These are phyloP conservation scores for Chloris gayana DNA, from an alignment of 176 grass and related monocot genomes.

Conservation along the genomic window DNA sequence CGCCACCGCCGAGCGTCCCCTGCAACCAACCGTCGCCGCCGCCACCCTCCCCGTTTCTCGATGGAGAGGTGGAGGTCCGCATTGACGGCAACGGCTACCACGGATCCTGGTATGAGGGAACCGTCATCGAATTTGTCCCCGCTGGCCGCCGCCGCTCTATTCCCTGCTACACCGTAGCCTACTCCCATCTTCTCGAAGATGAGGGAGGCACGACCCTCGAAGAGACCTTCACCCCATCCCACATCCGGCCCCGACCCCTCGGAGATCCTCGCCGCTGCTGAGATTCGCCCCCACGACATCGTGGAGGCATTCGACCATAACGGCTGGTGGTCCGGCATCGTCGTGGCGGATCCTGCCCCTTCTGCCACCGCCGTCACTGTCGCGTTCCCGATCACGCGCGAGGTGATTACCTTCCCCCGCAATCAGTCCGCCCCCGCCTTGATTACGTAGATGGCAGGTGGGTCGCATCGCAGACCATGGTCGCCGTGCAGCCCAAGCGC, in stretches of 20 bases:
- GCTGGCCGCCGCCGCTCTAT: too few species aligned
- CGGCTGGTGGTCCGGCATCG: slow-evolving; percentile 59
- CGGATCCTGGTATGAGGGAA: too few species aligned
- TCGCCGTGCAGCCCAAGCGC: slow-evolving; percentile 14
- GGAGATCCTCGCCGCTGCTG: background rate
- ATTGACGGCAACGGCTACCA: too few species aligned
- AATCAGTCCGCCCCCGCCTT: slow-evolving; percentile 46
- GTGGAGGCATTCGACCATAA: slow-evolving; percentile 60
- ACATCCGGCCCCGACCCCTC: slow-evolving; percentile 28
- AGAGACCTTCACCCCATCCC: slow-evolving; percentile 33
- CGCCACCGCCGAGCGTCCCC: too few species aligned
- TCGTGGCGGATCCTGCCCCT: slow-evolving; percentile 5
- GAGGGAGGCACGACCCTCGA: slow-evolving; percentile 9
- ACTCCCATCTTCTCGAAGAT: too few species aligned
- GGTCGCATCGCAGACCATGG: slow-evolving; percentile 14
- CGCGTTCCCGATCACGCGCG: slow-evolving; percentile 55
- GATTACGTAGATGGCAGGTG: slow-evolving; percentile 41
- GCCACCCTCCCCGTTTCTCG: too few species aligned
- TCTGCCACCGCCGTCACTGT: background rate
- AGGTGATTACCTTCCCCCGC: too few species aligned
- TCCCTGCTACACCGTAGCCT: too few species aligned
- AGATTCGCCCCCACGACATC: slow-evolving; percentile 27
- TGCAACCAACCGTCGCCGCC: too few species aligned
- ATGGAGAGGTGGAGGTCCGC: too few species aligned
- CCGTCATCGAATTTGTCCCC: too few species aligned